Conservation (phyloP, 805 yeast genomes). For the Clavispora fructus region DNA sequence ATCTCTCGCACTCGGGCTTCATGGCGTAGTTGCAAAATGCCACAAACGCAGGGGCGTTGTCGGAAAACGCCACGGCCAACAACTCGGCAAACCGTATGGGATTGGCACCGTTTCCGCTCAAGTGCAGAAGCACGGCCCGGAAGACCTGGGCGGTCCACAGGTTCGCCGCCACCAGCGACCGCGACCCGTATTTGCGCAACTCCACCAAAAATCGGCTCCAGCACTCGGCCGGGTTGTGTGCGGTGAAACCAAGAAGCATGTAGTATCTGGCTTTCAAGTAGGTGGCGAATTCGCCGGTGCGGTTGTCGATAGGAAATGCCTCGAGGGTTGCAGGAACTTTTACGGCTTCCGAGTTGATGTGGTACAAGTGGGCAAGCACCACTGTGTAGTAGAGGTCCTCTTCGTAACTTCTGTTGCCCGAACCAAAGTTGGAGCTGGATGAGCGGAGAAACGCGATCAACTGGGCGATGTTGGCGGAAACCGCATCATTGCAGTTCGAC, state of each 20-base stretch:
- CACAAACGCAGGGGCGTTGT: constrained; percentile 21
- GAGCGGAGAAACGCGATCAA: constrained; percentile 24
- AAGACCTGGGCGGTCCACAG: constrained; percentile 30
- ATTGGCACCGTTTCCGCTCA: constrained; percentile 14
- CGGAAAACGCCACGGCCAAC: constrained; percentile 15
- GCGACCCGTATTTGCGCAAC: constrained; percentile 13
- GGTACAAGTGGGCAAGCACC: constrained; percentile 31
- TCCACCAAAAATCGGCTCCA: constrained; percentile 27
- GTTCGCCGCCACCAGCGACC: constrained; percentile 30
- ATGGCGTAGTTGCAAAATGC: constrained; percentile 24
- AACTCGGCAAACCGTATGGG: constrained; percentile 16
- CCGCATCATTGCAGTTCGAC: constrained; percentile 4
- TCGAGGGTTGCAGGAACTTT: constrained; percentile 2
- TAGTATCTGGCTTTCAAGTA: constrained; percentile 30
- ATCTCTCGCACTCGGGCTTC: constrained; percentile 14
- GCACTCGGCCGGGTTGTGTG: constrained; percentile 14
- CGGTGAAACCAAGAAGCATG: constrained; percentile 25
- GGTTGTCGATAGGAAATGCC: neutral
- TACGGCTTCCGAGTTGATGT: constrained; percentile 19
- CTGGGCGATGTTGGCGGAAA: constrained; percentile 18
- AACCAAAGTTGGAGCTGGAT: constrained; percentile 21
- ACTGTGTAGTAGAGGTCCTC: constrained; percentile 29
- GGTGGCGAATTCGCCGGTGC: constrained; percentile 20
- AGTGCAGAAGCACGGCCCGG: constrained; percentile 13
- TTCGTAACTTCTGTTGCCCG: constrained; percentile 17